Evolutionary conservation across 257 asterid genomes (phyloP), one percentile per base, ranked within the genome.

Genomic region (Oldenlandia corymbosa): DNA sequence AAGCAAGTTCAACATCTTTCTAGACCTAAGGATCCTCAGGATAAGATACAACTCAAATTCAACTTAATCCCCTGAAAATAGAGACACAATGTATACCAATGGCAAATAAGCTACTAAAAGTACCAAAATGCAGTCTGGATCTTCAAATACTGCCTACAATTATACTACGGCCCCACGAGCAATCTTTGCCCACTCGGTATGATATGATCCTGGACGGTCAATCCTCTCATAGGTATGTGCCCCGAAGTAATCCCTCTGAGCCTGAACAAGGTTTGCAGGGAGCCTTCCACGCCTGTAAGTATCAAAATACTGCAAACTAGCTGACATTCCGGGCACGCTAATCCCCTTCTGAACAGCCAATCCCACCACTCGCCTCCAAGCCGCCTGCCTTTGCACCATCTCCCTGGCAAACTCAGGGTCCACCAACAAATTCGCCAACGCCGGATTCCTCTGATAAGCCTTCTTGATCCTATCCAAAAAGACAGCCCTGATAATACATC

Each of bases 141-240:
- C 20, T 37, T 42, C 46, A 54, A 53, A 41, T 5, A 17, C 52
- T 58, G 67, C 68, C 55, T 28, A 62, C 66, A 70, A 64, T 79
- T 75, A 83, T 17, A 78, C 72, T 58, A 70, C 58, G 55, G 86
- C 80, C 55, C 86, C 85, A 51, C 80, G 78, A 50, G 96, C 96
- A 68, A 86, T 93, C 86, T 88, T 91, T 41, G 95, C 78, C 98
- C 98, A 91, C 84, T 91, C 98, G 1, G 96, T 91, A 65, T 91
- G 98, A 58, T 68, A 84, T 9, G 95, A 62, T 57, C 98, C 96
- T 0, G 84, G 64, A 69, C 58, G 69, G 65, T 91, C 98, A 60
- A 75, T 65, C 82, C 96, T 86, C 75, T 91, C 96, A 45, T 91
- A 91, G 21, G 98, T 88, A 76, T 91, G 98, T 0, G 96, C 98